These are phyloP conservation scores for Arthroderma uncinatum DNA, from an alignment of 2,329 filamentous ascomycete genomes.

Conservation along the genomic window DNA sequence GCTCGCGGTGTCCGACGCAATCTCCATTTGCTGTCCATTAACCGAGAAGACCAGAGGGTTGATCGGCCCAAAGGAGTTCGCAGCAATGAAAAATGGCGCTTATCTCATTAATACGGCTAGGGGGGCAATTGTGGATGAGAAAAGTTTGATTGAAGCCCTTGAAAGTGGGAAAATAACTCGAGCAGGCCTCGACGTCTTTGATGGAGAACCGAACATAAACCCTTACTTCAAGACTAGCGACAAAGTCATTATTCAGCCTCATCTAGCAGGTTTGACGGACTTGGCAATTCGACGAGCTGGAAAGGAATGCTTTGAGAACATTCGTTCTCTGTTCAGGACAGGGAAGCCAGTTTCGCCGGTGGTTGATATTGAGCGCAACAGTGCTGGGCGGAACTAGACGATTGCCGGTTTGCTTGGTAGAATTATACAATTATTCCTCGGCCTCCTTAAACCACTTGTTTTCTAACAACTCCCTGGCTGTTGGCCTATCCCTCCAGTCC, in stretches of 20 bases:
- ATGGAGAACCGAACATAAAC: slow-evolving; percentile 35
- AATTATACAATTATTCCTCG: too few relatives aligned
- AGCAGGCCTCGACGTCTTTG: slow-evolving; percentile 42
- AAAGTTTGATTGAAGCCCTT: slow-evolving; percentile 38
- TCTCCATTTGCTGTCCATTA: slow-evolving; percentile 41
- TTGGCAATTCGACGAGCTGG: slow-evolving; percentile 34
- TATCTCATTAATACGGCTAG: slow-evolving; percentile 44
- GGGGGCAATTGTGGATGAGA: slow-evolving; percentile 41
- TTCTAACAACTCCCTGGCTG: slow-evolving; percentile 20
- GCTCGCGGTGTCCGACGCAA: slow-evolving; percentile 30
- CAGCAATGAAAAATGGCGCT: slow-evolving; percentile 38
- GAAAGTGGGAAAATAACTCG: slow-evolving; percentile 37
- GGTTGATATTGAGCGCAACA: slow-evolving; percentile 12
- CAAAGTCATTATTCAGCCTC: slow-evolving; percentile 36
- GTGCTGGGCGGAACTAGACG: too few relatives aligned
- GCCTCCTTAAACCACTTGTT: background rate
- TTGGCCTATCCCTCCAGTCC: slow-evolving; percentile 33
- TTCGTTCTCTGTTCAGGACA: slow-evolving; percentile 30
- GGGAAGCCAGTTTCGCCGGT: slow-evolving; percentile 33
- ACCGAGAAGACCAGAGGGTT: slow-evolving; percentile 31
- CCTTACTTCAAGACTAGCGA: slow-evolving; percentile 33
- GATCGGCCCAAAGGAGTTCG: slow-evolving; percentile 33
- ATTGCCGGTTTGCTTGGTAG: too few relatives aligned
- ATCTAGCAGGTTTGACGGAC: slow-evolving; percentile 37
- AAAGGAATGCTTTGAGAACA: slow-evolving; percentile 38